Base-by-base conservation (phyloP, 2,329 filamentous ascomycete species). In the Fusarium torreyae region DNA sequence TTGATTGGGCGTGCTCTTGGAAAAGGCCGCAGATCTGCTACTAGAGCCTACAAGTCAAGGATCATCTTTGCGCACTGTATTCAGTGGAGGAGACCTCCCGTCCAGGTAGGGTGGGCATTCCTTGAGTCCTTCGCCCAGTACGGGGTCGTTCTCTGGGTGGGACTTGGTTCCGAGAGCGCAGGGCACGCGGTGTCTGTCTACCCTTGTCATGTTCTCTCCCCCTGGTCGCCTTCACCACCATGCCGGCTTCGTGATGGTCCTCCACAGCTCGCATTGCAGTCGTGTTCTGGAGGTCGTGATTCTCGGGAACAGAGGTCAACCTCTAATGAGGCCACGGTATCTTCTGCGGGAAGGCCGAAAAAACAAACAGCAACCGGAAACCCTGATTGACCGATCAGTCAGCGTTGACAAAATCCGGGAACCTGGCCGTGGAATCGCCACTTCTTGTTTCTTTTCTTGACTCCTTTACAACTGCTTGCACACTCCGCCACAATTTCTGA, bases 11-110 rank as follows among this genome's bases (percentile, higher is more conserved):
- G 63, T 66, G 56, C 28, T 51, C 53, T 53, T 66, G 60, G 58
- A 74, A 74, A 75, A 75, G 71, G 63, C 63, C 76, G 76, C 74
- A 77, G 76, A 77, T 77, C 76, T 76, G 56, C 71, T 74, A 63
- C 63, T 52, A 61, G 28, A 31, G 28, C 28, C 28, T 31, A 31
- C 43, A 63, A 48, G 43, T 68, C 56, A 66, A 69, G 72, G 69
- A 74, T 59, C 42, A 34, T 45, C 42, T 54, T 63, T 48, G 50
- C 72, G 63, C 73, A 74, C 71, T 72, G 73, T 75, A 68, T 60
- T 49, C 39, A 45, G 59, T 64, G 66, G 52, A 65, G 51, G 56
- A 61, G 58, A 61, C 48, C 38, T 63, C 24, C 42, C 50, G 66
- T 63, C 57, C 39, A 18, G 45, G 49, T 34, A 50, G 58, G 62